phyloP scores from a whole-genome alignment of 257 asterid species.

The Solanum corneliomulleri region DNA sequence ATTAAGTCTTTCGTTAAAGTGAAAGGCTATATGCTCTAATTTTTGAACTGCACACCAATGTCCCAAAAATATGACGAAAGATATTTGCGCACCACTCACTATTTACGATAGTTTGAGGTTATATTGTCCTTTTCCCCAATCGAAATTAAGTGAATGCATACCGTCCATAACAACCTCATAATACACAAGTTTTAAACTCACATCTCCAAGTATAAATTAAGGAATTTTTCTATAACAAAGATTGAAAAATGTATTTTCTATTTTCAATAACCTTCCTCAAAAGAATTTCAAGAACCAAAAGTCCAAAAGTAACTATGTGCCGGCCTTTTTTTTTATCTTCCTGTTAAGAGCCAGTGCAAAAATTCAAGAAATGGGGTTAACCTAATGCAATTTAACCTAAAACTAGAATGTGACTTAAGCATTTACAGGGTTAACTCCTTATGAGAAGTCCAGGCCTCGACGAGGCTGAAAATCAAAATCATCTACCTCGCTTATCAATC shows the following conservation, averaged over 20 bases:
- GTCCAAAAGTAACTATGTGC: slow-evolving; percentile 11
- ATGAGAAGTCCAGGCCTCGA: slow-evolving; percentile 1
- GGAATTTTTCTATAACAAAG: neutral
- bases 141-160: neutral
- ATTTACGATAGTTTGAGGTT: no score
- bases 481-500: slow-evolving; percentile 34
- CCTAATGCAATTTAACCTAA: slow-evolving; percentile 17
- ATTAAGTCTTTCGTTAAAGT: no score
- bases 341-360: slow-evolving; percentile 18
- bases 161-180: neutral
- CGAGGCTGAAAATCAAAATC: slow-evolving; percentile 7
- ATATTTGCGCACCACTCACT: no score
- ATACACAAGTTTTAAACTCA: neutral
- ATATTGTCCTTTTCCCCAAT: no score
- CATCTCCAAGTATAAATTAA: neutral
- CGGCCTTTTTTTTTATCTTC: slow-evolving; percentile 5
- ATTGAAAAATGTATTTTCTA: neutral
- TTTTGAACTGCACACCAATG: neutral
- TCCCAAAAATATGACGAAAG: no score
- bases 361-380: slow-evolving; percentile 8
- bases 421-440: slow-evolving; percentile 27
- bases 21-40: no score
- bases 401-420: slow-evolving; percentile 16
- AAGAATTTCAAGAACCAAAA: slow-evolving; percentile 8
- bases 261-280: neutral